Base-by-base conservation (phyloP, 768 basidiomycete species). In the Mycena maculata region DNA sequence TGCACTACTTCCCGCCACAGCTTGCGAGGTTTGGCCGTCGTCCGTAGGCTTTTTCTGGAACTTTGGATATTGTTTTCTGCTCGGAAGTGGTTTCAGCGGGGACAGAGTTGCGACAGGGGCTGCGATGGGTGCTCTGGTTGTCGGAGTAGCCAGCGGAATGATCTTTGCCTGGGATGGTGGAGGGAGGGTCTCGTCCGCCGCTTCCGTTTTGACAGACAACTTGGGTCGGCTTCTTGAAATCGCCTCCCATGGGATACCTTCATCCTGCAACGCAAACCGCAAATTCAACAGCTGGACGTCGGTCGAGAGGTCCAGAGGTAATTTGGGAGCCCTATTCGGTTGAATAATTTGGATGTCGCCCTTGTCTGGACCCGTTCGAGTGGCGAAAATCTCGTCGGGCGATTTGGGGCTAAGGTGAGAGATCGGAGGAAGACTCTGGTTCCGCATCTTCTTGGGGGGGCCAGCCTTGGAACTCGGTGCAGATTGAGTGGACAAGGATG, bases 241-340 rank as follows among this genome's bases (percentile, higher is more conserved):
- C 42, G 54, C 57, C 41, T 73, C 69, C 69, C 67, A 57, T 16
- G 61, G n/a, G 41, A 68, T 59, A 20, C 54, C 69, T 39, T 71
- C 70, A 5, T 60, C 69, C 18, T 76, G 68, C 41, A 74, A 67
- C 5, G 76, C 70, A 33, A 65, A 69, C 5, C 76, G 74, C 31
- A 78, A 47, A 67, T 79, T 79, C 39, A 71, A 69, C 22, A 72
- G 69, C 56, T 78, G 77, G 5, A 74, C 75, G 66, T 76, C 74
- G n/a, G 73, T 67, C 1, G 74, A 73, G 15, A 76, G 57, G 3
- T 63, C 30, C 30, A 68, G 61, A 16, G 58, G 27, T 10, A 73
- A 31, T 30, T 71, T 41, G 25, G 55, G 73, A 1, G 72, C 69
- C 36, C 38, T 53, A 25, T 23, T 30, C n/a, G 54, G 62, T 47